Base-by-base conservation (phyloP, 2,329 filamentous ascomycete genomes). In the Sclerotinia borealis region DNA sequence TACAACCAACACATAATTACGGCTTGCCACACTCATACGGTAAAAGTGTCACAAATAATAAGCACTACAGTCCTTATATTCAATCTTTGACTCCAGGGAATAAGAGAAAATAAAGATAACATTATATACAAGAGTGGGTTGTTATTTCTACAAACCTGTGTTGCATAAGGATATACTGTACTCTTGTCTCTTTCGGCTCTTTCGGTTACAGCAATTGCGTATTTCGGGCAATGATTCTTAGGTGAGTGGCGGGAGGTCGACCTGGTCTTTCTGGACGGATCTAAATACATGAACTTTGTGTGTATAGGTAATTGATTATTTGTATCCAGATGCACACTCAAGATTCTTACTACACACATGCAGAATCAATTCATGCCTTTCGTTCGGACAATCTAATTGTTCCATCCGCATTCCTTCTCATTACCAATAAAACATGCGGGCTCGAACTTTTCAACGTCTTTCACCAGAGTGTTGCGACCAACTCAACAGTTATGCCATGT, bases 1-100 rank as follows among this genome's bases (percentile, higher is more conserved):
- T 37, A 62, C 34, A 31, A 49, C 25, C 29, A 37, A 37, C 10
- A 50, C 56, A 27, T 39, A 39, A 55, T 36, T n/a, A n/a, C n/a
- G n/a, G 52, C 37, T n/a, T 39, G n/a, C 31, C 19, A 10, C 22
- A n/a, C 29, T 37, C 43, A 19, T 48, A 49, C 19, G 19, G 39
- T 58, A 45, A 39, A 47, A 8, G 13, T 13, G 11, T 60, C 47
- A 41, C 50, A 25, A 43, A 55, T 47, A 58, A 29, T 55, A 55
- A 61, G 59, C 59, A 47, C 49, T 61, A 55, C 39, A 5, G 48
- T n/a, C 34, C 37, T 55, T 55, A n/a, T 41, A 31, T n/a, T 34
- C 29, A 58, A 19, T 61, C 27, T 61, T 43, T 2, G 19, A 27
- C 9, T 36, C 13, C 19, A 11, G 4, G 51, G 25, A 17, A 39